Evolutionary conservation across 2,329 filamentous ascomycete genomes (phyloP), one percentile per base, ranked within the genome.

Genomic region (Beauveria rudraprayagi): DNA sequence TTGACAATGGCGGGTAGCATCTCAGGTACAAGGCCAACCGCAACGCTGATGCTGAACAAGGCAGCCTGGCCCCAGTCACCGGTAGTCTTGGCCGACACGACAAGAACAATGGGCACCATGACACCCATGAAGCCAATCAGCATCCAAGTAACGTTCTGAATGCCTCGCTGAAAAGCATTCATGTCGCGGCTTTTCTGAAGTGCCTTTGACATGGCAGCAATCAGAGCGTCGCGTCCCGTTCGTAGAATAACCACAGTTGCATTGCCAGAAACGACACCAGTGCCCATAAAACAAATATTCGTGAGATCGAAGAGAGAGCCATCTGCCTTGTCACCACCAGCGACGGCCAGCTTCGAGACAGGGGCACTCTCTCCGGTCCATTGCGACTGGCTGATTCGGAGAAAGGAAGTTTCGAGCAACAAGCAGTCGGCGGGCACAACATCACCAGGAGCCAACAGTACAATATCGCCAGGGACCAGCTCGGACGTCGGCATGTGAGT

Each of bases 1-100:
- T 70, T 70, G 56, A 70, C 67, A 43, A 70, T 70, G 4, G 69
- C 68, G 3, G 69, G 69, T 9, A 70, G 65, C 69, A 70, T 70
- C 50, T 70, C 69, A 2, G 69, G 69, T 5, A 70, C 66, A 8
- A 70, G 62, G 1, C 69, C 69, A 14, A 71, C 68, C 3, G 69
- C 68, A 8, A 71, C 68, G 34, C 69, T 71, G 55, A 71, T 64
- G 56, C 67, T 67, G 62, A 69, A 71, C 19, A 69, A 62, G 2
- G 69, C 67, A 1, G 69, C 68, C 14, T 64, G 58, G 14, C 62
- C 61, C 69, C 69, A 71, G 54, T 69, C 57, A 16, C 67, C 65
- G 1, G 68, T 70, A 1, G 63, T 66, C 28, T 63, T 65, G 3
- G 66, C 68, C 17, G 65, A 67, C 16, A 70, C 66, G 11, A 63